A percentile compares a stretch with the other conserved stretches of the same genome.
Conservation (phyloP, 495 filamentous ascomycete species). For the Antarctomyces pellizariae region DNA sequence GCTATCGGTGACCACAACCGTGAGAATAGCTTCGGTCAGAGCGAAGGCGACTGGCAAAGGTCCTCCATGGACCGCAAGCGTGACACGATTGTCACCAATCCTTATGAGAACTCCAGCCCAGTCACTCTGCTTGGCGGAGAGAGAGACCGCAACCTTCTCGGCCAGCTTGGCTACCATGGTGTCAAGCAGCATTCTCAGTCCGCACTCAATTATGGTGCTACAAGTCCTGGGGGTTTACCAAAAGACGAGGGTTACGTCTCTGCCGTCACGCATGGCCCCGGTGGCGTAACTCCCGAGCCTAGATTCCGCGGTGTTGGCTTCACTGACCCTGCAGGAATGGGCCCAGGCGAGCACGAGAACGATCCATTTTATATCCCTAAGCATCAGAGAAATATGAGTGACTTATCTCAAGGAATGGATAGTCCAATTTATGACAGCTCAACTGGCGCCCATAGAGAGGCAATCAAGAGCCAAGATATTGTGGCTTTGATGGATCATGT, state of each 20-base stretch:
- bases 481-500: conserved; percentile 94
- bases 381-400: conserved; percentile 54
- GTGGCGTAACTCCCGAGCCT: conserved; percentile 32
- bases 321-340: conserved; percentile 35
- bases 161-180: conserved; percentile 14
- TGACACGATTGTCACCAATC: conserved; percentile 31
- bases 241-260: conserved; percentile 88
- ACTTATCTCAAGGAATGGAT: conserved; percentile 72
- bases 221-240: conserved; percentile 23
- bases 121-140: conserved; percentile 25
- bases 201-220: conserved; percentile 7
- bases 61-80: conserved; percentile 29
- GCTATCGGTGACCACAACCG: conserved; percentile 20
- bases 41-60: conserved; percentile 30
- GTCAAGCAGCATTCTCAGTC: conserved; percentile 14
- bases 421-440: conserved; percentile 81
- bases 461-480: conserved; percentile 92
- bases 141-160: conserved; percentile 23
- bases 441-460: conserved; percentile 70
- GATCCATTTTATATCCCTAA: conserved; percentile 30
- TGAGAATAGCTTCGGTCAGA: conserved; percentile 23
- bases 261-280: conserved; percentile 43
- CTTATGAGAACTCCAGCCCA: conserved; percentile 30
- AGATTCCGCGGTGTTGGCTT: conserved; percentile 35
- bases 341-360: too few species aligned